Evolutionary conservation across 2,329 filamentous ascomycete genomes (phyloP).

Genomic region (Penicillium sp.): DNA sequence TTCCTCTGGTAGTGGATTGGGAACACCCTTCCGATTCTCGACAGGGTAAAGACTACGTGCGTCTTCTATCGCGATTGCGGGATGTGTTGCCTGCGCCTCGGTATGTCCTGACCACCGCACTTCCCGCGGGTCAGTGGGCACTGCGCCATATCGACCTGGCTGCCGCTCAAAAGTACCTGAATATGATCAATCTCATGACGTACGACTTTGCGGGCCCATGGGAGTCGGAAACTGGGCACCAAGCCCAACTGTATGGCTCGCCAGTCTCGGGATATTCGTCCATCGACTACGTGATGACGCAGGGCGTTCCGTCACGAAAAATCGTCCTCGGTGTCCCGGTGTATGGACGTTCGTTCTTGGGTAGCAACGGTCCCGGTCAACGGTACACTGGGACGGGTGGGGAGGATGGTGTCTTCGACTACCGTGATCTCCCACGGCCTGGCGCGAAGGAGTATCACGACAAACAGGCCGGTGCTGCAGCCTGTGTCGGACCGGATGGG

Average conservation of each 20-base stretch:
- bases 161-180: slow-evolving; percentile 59
- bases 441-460: slow-evolving; percentile 63
- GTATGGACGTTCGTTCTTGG: slow-evolving; percentile 69
- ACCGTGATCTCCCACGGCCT: slow-evolving; percentile 59
- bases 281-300: slow-evolving; percentile 59
- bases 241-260: slow-evolving; percentile 65
- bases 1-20: slow-evolving; percentile 62
- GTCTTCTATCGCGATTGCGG: slow-evolving; percentile 61
- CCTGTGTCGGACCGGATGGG: slow-evolving; percentile 63
- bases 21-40: slow-evolving; percentile 63
- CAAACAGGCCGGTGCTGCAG: slow-evolving; percentile 61
- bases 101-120: slow-evolving; percentile 65
- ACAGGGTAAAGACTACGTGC: slow-evolving; percentile 65
- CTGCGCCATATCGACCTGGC: slow-evolving; percentile 64
- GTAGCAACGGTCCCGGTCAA: slow-evolving; percentile 60
- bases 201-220: slow-evolving; percentile 74
- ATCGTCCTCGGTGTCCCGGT: slow-evolving; percentile 70
- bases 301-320: slow-evolving; percentile 63
- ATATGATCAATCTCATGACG: slow-evolving; percentile 71
- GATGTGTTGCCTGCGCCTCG: slow-evolving; percentile 60
- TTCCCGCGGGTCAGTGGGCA: slow-evolving; percentile 62
- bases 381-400: slow-evolving; percentile 49
- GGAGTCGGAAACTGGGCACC: slow-evolving; percentile 63
- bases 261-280: slow-evolving; percentile 58
- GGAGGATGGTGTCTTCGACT: slow-evolving; percentile 67